These are phyloP conservation scores for Epichloe coenophiala DNA, from an alignment of 2,329 filamentous ascomycete species.

Conservation along the genomic window DNA sequence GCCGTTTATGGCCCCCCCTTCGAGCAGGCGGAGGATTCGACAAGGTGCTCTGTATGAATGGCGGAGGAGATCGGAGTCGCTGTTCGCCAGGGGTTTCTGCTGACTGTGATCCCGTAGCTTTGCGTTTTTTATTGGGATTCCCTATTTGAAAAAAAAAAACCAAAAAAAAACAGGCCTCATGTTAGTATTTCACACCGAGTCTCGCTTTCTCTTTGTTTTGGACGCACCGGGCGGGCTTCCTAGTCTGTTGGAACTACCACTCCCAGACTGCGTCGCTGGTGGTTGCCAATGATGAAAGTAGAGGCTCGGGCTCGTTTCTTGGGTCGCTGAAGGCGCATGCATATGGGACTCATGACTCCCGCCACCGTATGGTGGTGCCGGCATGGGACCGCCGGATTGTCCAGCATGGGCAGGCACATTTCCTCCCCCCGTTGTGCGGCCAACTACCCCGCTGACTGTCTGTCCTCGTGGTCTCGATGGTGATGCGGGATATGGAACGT, in stretches of 20 bases:
- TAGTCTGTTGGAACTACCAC: conserved; percentile 49
- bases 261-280: conserved; percentile 47
- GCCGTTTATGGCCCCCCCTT: conserved; percentile 19
- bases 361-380: conserved; percentile 23
- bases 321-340: conserved; percentile 40
- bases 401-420: conserved; percentile 23
- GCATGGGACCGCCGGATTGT: neutral
- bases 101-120: conserved; percentile 40
- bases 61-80: conserved; percentile 20
- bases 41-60: conserved; percentile 15
- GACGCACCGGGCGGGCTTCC: conserved; percentile 64
- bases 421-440: conserved; percentile 29
- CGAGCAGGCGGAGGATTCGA: conserved; percentile 14
- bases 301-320: conserved; percentile 60
- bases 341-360: conserved; percentile 29
- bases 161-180: conserved; percentile 15
- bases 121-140: conserved; percentile 70
- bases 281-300: conserved; percentile 93
- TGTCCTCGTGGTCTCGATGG: conserved; percentile 37
- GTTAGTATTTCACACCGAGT: conserved; percentile 26
- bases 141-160: conserved; percentile 25
- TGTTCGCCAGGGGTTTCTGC: conserved; percentile 16
- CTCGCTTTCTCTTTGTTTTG: conserved; percentile 36
- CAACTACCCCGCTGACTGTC: conserved; percentile 28
- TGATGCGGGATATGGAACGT: conserved; percentile 33